Evolutionary conservation across 306 rosid species (phyloP), one percentile per base, ranked within the genome.

Genomic region (Ceratonia siliqua): DNA sequence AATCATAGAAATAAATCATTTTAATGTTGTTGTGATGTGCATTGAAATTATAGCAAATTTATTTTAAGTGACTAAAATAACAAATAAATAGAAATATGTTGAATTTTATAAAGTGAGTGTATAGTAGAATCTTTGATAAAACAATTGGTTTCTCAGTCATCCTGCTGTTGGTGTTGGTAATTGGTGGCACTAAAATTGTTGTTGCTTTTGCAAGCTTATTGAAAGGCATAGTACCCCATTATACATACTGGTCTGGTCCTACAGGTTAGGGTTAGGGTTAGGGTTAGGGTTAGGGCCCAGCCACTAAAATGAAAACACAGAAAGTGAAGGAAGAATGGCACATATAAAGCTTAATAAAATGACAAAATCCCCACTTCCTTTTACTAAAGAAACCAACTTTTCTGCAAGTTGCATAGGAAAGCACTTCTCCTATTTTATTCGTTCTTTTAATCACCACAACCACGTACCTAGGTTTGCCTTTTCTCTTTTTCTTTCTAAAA

Each of bases 351-450:
- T 10, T 64, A 24, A 20, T 67, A 52, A 52, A 53, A 62, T 72
- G 78, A 78, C 68, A 78, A 75, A 61, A 56, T 78, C 75, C 82
- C 73, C 82, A 81, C 80, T 43, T 70, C 63, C 71, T 64, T 25
- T 78, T 41, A 11, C 11, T 13, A 75, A 53, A 68, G 66, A 46
- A 43, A 38, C n/a, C 68, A 74, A 72, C 85, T 81, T 82, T 78
- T 62, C 15, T 75, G 87, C 83, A 82, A 80, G 79, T 86, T 86
- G 90, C 82, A 67, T 38, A 17, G 75, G 75, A 70, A 69, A 76
- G 77, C 89, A 81, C 86, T 79, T 50, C 18, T 18, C 46, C 73
- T n/a, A 42, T 78, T 76, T 68, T 57, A 72, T 82, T 85, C 75
- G n/a, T n/a, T n/a, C n/a, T n/a, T 67, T 48, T 24, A 45, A 78